Evolutionary conservation across 768 basidiomycete species (phyloP), one percentile per base, ranked within the genome.

Genomic region (Mycena capillaripes): DNA sequence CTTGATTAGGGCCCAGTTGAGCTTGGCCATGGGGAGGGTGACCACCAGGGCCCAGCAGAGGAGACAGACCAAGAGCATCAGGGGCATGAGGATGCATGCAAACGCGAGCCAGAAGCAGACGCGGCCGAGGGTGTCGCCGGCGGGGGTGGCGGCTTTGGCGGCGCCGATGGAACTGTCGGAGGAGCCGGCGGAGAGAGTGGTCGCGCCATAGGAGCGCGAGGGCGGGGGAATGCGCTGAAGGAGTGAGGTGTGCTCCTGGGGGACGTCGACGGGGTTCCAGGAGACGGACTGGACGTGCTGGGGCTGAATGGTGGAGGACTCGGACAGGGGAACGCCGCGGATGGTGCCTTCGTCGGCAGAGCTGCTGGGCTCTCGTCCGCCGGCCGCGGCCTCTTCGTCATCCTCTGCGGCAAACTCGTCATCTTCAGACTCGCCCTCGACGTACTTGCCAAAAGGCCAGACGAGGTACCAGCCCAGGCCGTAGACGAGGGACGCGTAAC

Each of bases 361-460:
- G 30, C 66, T 72, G 27, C 44, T 44, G 7, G 69, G 44, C 40
- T 56, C 66, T 16, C 67, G 57, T 42, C 46, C 78, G 42, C 61
- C 72, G 12, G 78, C 82, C 3, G 83, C 83, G 17, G 85, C 85
- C 66, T 85, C 83, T 64, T 77, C 69, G 57, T 81, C 84, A 48
- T 83, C 83, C 23, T 79, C 79, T 8, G 82, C 78, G 27, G 25
- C 19, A 11, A 78, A 70, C 44, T 85, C 79, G 40, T 87, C 82
- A 29, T 86, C 88, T 11, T 81, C 78, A 4, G 85, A 81, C 70
- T 92, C 92, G 14, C 96, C 95, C 81, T 98, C 97, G 57, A 99
- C 95, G 79, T 99, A 99, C 82, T 98, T 98, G 23, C 98, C 97
- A 79, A 99, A 99, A 2, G 98, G 98, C 98, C 98, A 99, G 25